phyloP scores from a whole-genome alignment of 2,329 filamentous ascomycete species.

The Ascochyta pisi region DNA sequence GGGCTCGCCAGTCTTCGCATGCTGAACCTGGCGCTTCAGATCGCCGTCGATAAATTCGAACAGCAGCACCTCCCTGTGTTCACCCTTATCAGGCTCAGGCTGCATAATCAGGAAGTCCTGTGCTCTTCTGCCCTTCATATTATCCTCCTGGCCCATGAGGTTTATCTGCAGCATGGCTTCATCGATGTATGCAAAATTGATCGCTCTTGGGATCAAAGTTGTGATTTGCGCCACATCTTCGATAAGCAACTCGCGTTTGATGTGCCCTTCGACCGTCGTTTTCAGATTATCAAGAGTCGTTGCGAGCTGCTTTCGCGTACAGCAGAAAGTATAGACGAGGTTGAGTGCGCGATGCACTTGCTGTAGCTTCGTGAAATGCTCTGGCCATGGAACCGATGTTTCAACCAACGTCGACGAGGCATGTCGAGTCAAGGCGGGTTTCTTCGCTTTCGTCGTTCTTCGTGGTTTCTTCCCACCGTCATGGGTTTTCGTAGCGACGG shows the following conservation, averaged over 20 bases:
- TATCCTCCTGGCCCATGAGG: constrained; percentile 71
- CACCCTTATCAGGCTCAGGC: constrained; percentile 48
- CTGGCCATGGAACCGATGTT: constrained; percentile 72
- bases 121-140: constrained; percentile 65
- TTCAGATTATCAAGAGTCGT: constrained; percentile 92
- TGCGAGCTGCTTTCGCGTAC: constrained; percentile 86
- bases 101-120: constrained; percentile 52
- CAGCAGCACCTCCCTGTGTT: constrained; percentile 73
- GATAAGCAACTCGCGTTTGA: constrained; percentile 70
- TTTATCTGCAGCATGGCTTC: constrained; percentile 83
- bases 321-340: constrained; percentile 93
- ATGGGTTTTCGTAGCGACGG: constrained; percentile 62
- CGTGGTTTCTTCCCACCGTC: constrained; percentile 63
- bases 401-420: constrained; percentile 60
- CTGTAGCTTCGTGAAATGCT: constrained; percentile 73
- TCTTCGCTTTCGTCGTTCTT: constrained; percentile 51
- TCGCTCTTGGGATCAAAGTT: constrained; percentile 75
- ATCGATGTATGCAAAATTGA: constrained; percentile 87
- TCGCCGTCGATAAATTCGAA: constrained; percentile 96
- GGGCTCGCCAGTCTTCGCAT: constrained; percentile 76
- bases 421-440: constrained; percentile 51
- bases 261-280: constrained; percentile 82
- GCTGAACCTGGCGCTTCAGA: constrained; percentile 77
- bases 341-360: constrained; percentile 86
- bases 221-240: constrained; percentile 86